Percentiles rank a stretch among this genome's conserved stretches.
Conservation (phyloP, 192 early-diverging fungal species). For the Umbelopsis sp. region DNA sequence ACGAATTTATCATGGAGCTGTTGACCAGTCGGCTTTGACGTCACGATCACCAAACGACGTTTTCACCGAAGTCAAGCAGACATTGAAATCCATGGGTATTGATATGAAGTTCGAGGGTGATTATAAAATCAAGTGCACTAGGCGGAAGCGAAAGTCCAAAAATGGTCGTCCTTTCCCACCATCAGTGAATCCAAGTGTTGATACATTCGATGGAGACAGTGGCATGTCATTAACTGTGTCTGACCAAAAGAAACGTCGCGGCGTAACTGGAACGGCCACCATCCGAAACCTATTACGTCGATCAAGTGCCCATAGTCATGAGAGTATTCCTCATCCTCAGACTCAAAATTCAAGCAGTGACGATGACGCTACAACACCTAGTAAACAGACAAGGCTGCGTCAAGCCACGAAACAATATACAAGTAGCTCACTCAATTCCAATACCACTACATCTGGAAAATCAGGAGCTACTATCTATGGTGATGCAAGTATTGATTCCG, state of each 20-base stretch:
- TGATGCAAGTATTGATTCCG: constrained; percentile 54
- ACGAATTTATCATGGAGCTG: constrained; percentile 72
- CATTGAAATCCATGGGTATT: constrained; percentile 51
- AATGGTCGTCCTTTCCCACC: background rate
- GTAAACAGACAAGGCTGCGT: background rate
- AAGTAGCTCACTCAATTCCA: background rate
- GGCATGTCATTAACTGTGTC: background rate
- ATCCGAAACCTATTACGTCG: constrained; percentile 27
- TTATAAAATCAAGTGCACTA: constrained; percentile 58
- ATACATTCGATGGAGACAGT: background rate
- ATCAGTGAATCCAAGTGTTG: background rate
- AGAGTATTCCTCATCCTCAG: background rate
- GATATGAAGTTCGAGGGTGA: constrained; percentile 54
- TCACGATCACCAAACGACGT: constrained; percentile 65
- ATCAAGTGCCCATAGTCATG: background rate
- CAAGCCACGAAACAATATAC: background rate
- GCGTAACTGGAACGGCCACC: constrained; percentile 14
- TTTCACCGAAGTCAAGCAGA: constrained; percentile 65
- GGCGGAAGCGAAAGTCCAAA: constrained; percentile 44
- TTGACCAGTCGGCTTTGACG: constrained; percentile 70
- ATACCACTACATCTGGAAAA: background rate
- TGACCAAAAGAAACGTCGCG: constrained; percentile 18
- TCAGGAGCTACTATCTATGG: constrained; percentile 47
- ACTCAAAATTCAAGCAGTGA: background rate
- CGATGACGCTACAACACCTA: background rate